Conservation (phyloP, 345 rosid genomes). For the Gossypium stocksii region DNA sequence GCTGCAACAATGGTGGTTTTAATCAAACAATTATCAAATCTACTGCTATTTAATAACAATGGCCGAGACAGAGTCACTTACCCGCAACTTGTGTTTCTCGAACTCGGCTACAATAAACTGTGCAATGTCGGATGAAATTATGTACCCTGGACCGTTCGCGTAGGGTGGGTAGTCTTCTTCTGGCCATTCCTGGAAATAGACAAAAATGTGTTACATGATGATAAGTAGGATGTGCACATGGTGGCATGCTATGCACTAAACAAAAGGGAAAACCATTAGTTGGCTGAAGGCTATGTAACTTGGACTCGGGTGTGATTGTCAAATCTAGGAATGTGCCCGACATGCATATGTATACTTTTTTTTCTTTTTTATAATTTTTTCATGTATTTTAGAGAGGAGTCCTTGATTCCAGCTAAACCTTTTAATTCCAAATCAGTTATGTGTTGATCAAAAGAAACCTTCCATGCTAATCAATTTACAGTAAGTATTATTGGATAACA, state of each 20-base stretch:
- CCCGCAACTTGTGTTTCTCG: conserved; percentile 69
- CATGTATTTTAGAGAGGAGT: too few species aligned
- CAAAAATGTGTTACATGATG: neutral
- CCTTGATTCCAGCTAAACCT: neutral
- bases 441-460: neutral
- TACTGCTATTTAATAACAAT: neutral
- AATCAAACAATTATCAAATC: neutral
- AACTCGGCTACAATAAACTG: conserved; percentile 65
- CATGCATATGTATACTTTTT: neutral
- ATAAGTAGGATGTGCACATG: neutral
- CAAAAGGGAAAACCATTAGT: neutral
- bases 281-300: neutral
- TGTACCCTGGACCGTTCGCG: conserved; percentile 97
- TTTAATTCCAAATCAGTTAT: neutral
- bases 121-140: conserved; percentile 74
- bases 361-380: too few species aligned
- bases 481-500: neutral
- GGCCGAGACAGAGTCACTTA: conserved; percentile 20
- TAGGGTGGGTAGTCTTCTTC: conserved; percentile 96
- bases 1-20: conserved; percentile 35
- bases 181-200: conserved; percentile 81
- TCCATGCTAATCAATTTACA: neutral
- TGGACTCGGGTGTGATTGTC: neutral
- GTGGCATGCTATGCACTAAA: neutral
- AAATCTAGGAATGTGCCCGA: too few species aligned